Evolutionary conservation across 1,139 yeast species (phyloP).

Genomic region (Candida labiduridarum): DNA sequence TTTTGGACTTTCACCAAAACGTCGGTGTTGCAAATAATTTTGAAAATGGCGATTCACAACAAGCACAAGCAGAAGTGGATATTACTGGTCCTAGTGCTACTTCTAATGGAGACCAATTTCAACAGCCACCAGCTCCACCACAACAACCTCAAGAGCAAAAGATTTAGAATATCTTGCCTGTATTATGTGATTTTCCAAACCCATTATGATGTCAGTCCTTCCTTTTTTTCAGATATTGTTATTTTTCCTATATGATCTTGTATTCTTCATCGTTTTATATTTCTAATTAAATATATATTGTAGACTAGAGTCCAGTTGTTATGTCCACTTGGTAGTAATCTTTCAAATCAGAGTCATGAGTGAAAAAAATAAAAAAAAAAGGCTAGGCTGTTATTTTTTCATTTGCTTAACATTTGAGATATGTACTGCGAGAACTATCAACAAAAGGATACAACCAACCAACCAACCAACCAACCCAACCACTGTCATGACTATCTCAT

Average conservation of each 20-base stretch:
- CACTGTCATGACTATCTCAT: neutral
- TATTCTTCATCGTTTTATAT: neutral
- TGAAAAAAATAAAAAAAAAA: no score
- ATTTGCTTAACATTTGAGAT: neutral
- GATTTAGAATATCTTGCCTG: slow-evolving; percentile 1
- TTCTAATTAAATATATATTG: slow-evolving; percentile 2
- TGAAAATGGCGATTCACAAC: slow-evolving; percentile 12
- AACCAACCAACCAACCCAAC: neutral
- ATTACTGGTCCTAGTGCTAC: slow-evolving; percentile 17
- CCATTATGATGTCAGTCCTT: neutral
- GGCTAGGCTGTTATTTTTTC: neutral
- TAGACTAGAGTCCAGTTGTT: neutral
- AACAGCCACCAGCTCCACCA: slow-evolving; percentile 24
- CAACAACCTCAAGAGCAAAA: slow-evolving; percentile 23
- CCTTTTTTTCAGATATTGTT: neutral
- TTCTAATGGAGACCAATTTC: slow-evolving; percentile 29
- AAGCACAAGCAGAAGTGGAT: slow-evolving; percentile 8
- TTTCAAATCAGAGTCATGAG: no score
- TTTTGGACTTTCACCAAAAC: slow-evolving; percentile 89
- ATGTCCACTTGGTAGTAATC: no score
- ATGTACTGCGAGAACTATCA: no score
- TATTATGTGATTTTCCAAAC: neutral
- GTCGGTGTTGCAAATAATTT: slow-evolving; percentile 29
- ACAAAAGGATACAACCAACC: neutral
- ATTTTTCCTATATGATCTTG: neutral